These are phyloP conservation scores for Lumnitzera littorea DNA, from an alignment of 345 rosid species.

Conservation along the genomic window DNA sequence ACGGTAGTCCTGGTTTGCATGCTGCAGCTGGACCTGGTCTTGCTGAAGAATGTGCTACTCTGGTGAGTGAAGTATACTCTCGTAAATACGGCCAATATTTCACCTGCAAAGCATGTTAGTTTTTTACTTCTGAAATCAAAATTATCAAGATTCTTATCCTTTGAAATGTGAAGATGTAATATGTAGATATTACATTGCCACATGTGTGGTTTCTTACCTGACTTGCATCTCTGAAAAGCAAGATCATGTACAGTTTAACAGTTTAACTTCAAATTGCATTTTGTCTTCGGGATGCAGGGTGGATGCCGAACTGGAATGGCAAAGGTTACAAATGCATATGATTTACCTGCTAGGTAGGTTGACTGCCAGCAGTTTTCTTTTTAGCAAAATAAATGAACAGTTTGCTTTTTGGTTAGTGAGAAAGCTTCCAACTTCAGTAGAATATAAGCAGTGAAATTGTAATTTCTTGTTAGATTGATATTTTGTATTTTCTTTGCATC, in stretches of 20 bases:
- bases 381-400: too few relatives aligned
- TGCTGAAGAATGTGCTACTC: slow-evolving; percentile 82
- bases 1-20: slow-evolving; percentile 92
- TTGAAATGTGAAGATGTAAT: too few relatives aligned
- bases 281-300: slow-evolving; percentile 47
- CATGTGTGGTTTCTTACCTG: neutral
- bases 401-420: too few relatives aligned
- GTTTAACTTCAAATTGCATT: neutral
- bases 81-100: too few relatives aligned
- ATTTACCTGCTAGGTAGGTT: slow-evolving; percentile 90
- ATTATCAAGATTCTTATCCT: too few relatives aligned
- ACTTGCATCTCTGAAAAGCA: neutral
- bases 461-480: slow-evolving; percentile 1
- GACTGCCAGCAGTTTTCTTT: too few relatives aligned
- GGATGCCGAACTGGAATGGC: slow-evolving; percentile 99
- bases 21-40: slow-evolving; percentile 98
- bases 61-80: slow-evolving; percentile 36
- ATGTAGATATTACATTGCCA: too few relatives aligned
- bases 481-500: slow-evolving; percentile 7
- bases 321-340: slow-evolving; percentile 93
- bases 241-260: neutral
- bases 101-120: too few relatives aligned
- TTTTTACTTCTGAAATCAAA: too few relatives aligned
- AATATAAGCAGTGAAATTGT: neutral
- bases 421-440: neutral